Base-by-base conservation (phyloP, 225 moss, liverwort and hornwort genomes). In the Polytrichum commune region DNA sequence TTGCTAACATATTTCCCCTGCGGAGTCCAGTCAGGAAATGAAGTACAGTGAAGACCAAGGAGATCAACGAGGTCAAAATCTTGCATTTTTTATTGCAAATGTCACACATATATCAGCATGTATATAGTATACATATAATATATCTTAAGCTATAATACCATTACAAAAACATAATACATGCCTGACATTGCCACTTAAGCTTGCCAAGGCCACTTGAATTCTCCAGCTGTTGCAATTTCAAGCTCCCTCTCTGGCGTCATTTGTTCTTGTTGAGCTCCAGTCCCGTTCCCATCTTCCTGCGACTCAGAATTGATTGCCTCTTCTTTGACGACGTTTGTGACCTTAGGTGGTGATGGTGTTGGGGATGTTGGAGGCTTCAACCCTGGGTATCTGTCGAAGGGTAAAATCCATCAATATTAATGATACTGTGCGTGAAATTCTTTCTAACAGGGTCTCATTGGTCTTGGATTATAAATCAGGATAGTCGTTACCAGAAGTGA, bases 351-450 rank as follows among this genome's bases (percentile, higher is more conserved):
- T 68, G 67, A 63, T 10, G 81, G 81, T 32, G 63, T 73, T 70
- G 79, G 79, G 62, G 75, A 72, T 69, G 53, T 19, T 7, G 80
- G 80, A 62, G 80, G 80, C 62, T 68, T 67, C 54, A 80, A 75
- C n/a, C 22, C 71, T 53, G 66, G 66, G 32, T 69, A 76, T 56
- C 80, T 81, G 72, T 55, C 16, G 13, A 16, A 13, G 46, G 16
- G 16, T 46, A 46, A 46, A 4, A 46, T 46, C 46, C 13, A 46
- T 46, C 4, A 46, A 9, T 35, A 35, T 35, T 35, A 8, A 35
- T 35, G 13, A 46, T 16, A 46, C 9, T 46, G 46, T 13, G 13
- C 16, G 46, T 4, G 3, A 16, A 46, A 16, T 46, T 16, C 46
- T 13, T 13, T 16, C 46, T 46, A 46, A 46, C 10, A 13, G 46